Evolutionary conservation across 495 filamentous ascomycete genomes (phyloP).

Genomic region (Baudoinia panamericana): DNA sequence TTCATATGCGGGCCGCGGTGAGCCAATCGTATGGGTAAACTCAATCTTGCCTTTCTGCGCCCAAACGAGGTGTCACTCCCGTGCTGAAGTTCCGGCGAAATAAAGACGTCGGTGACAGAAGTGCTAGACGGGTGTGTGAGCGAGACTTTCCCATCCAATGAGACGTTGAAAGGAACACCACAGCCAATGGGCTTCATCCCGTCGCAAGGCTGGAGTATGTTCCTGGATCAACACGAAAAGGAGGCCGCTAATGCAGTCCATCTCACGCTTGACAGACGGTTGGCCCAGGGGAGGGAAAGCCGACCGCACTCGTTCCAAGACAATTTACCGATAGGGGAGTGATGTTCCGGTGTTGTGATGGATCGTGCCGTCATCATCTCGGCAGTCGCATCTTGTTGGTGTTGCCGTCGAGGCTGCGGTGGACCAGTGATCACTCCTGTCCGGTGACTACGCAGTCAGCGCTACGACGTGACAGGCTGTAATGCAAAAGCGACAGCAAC

Average conservation of each 20-base stretch:
- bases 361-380: slow-evolving; percentile 10
- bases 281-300: slow-evolving; percentile 10
- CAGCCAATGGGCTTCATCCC: background rate
- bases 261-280: background rate
- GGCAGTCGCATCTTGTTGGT: slow-evolving; percentile 1
- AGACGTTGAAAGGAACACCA: too few species aligned
- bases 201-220: slow-evolving; percentile 3
- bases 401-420: background rate
- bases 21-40: too few species aligned
- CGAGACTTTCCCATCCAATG: too few species aligned
- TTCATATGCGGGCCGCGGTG: too few species aligned
- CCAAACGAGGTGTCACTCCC: too few species aligned
- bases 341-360: slow-evolving; percentile 5
- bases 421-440: background rate
- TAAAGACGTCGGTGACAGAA: too few species aligned
- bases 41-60: too few species aligned
- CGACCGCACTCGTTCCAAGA: slow-evolving; percentile 3
- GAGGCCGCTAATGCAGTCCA: slow-evolving; percentile 8
- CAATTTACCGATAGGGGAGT: slow-evolving; percentile 5
- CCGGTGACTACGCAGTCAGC: background rate
- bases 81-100: too few species aligned
- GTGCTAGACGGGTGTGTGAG: too few species aligned
- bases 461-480: too few species aligned
- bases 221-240: slow-evolving; percentile 7
- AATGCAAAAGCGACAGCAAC: too few species aligned